Evolutionary conservation across 352 stramenopile genomes (phyloP).

Genomic region (Phytopythium montanum): DNA sequence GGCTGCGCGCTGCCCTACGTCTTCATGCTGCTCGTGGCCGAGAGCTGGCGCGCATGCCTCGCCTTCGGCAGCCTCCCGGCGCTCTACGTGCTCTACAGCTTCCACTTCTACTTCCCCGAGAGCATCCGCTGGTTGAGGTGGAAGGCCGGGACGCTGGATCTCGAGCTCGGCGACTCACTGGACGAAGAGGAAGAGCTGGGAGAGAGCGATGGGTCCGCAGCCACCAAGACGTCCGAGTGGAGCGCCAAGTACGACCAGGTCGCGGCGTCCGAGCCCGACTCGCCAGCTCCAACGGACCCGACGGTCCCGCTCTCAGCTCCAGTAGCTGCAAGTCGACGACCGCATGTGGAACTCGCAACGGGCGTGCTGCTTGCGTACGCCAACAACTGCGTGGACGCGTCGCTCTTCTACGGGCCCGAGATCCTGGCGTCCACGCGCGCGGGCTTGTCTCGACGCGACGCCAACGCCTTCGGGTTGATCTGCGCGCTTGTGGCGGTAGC

Average conservation of each 20-base stretch:
- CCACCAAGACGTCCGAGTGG: slow-evolving; percentile 2
- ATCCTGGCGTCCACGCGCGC: slow-evolving; percentile 73
- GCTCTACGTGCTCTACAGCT: slow-evolving; percentile 75
- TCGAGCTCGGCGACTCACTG: slow-evolving; percentile 21
- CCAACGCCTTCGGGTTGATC: slow-evolving; percentile 75
- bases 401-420: slow-evolving; percentile 84
- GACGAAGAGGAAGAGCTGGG: slow-evolving; percentile 2
- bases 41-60: slow-evolving; percentile 79
- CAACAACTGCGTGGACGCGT: slow-evolving; percentile 86
- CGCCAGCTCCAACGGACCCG: background rate
- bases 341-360: slow-evolving; percentile 64
- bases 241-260: slow-evolving; percentile 5
- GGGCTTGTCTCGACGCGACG: slow-evolving; percentile 53
- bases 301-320: background rate
- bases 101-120: slow-evolving; percentile 71
- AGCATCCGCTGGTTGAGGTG: slow-evolving; percentile 74
- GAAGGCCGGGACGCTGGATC: slow-evolving; percentile 56
- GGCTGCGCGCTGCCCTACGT: slow-evolving; percentile 73
- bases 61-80: slow-evolving; percentile 66
- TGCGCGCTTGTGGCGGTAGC: slow-evolving; percentile 63
- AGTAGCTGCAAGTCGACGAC: slow-evolving; percentile 9
- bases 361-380: slow-evolving; percentile 80
- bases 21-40: slow-evolving; percentile 71
- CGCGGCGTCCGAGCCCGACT: background rate
- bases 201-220: background rate